phyloP scores from a whole-genome alignment of 805 yeast genomes.

The Komagataella mondaviorum region DNA sequence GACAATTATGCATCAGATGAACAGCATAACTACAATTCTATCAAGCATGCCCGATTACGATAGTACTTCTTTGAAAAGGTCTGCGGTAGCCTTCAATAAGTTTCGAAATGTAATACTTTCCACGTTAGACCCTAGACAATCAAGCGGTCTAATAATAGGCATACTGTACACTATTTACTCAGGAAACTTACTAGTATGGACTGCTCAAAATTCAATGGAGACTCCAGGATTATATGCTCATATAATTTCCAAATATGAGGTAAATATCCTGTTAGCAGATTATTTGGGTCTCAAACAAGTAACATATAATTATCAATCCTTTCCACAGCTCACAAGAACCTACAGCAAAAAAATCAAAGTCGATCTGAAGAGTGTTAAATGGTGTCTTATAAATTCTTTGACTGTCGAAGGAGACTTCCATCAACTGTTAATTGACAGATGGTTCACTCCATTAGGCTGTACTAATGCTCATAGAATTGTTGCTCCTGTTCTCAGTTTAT shows the following conservation, averaged over 20 bases:
- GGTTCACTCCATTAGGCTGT: conserved; percentile 86
- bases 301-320: conserved; percentile 82
- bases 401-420: conserved; percentile 90
- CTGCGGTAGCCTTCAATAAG: conserved; percentile 31
- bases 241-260: conserved; percentile 54
- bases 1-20: conserved; percentile 82
- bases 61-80: conserved; percentile 33
- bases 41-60: conserved; percentile 38
- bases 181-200: conserved; percentile 73
- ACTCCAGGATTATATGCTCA: conserved; percentile 82
- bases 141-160: conserved; percentile 80
- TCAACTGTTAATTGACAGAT: conserved; percentile 77
- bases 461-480: conserved; percentile 59
- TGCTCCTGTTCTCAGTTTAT: conserved; percentile 77
- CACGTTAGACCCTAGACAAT: conserved; percentile 57
- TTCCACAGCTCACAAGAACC: conserved; percentile 74
- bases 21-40: conserved; percentile 53
- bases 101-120: conserved; percentile 45
- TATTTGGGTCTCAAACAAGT: conserved; percentile 83
- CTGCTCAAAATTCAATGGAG: conserved; percentile 61
- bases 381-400: conserved; percentile 83
- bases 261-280: conserved; percentile 69
- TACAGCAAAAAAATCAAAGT: conserved; percentile 63
- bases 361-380: conserved; percentile 65
- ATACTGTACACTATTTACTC: conserved; percentile 69